These are phyloP conservation scores for Phytophthora brassicae DNA, from an alignment of 352 stramenopile species.

Conservation along the genomic window DNA sequence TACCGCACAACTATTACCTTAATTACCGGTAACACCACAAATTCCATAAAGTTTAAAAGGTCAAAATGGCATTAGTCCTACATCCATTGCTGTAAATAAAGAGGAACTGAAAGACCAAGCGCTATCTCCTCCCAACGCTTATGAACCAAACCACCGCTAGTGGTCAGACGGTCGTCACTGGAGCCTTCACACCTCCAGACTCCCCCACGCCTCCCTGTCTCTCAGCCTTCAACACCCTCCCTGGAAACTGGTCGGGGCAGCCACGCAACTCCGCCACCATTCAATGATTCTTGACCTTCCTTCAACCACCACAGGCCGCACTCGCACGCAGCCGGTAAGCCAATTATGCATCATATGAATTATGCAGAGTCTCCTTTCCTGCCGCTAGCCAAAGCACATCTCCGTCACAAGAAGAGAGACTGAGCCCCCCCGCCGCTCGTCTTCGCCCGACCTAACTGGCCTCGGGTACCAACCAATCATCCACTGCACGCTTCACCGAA, in stretches of 20 bases:
- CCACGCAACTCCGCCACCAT: constrained; percentile 21
- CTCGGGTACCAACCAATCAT: constrained; percentile 26
- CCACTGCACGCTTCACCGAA: constrained; percentile 24
- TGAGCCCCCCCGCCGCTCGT: constrained; percentile 14
- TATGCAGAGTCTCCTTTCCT: constrained; percentile 35
- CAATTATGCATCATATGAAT: constrained; percentile 44
- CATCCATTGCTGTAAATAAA: constrained; percentile 37
- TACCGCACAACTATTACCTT: too few species aligned
- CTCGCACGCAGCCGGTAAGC: constrained; percentile 18
- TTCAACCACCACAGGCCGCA: constrained; percentile 6
- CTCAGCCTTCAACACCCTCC: constrained; percentile 21
- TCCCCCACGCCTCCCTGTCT: constrained; percentile 2
- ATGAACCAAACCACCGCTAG: constrained; percentile 31
- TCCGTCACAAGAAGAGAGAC: constrained; percentile 13
- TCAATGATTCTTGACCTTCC: constrained; percentile 30
- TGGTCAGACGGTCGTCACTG: background rate
- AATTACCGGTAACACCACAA: too few species aligned
- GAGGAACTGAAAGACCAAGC: constrained; percentile 16
- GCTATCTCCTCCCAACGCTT: constrained; percentile 9
- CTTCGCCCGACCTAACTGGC: constrained; percentile 23
- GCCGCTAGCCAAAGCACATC: constrained; percentile 19
- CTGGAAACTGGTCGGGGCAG: constrained; percentile 21
- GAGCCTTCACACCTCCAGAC: background rate
- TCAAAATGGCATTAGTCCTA: constrained; percentile 42
- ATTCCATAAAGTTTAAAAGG: too few species aligned